Percentiles rank a stretch among this genome's conserved stretches.
Conservation (phyloP, 2,329 filamentous ascomycete genomes). For the Phyllosticta paracitricarpa region DNA sequence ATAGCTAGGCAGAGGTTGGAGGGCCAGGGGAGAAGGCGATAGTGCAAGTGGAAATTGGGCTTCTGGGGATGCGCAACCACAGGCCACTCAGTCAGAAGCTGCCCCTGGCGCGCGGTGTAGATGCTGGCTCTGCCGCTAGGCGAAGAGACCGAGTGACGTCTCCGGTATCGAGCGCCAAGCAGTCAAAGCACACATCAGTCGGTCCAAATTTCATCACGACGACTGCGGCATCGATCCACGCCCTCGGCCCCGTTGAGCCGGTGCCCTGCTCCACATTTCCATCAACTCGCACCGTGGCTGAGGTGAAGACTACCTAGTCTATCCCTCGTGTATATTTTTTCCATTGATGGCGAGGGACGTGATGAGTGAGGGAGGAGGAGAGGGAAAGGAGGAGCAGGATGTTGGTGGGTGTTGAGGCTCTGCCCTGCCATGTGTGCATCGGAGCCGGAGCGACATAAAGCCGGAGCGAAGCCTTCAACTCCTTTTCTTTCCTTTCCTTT, state of each 20-base stretch:
- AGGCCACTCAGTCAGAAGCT: background rate
- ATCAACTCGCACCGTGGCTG: background rate
- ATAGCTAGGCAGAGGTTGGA: slow-evolving; percentile 4
- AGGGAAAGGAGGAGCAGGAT: too few species aligned
- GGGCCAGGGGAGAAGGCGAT: background rate
- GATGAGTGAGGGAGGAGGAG: too few species aligned
- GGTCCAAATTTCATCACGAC: background rate
- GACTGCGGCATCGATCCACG: background rate
- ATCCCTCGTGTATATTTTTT: too few species aligned
- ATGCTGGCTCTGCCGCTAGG: background rate
- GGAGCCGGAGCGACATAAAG: background rate
- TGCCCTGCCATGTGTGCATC: background rate
- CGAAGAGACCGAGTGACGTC: background rate
- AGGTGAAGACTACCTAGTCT: background rate
- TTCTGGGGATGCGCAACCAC: slow-evolving; percentile 7
- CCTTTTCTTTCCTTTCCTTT: background rate
- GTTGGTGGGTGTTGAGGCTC: too few species aligned
- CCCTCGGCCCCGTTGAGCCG: background rate
- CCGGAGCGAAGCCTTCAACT: background rate
- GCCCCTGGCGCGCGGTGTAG: background rate
- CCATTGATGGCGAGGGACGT: too few species aligned
- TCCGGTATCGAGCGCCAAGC: background rate
- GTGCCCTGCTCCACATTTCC: background rate
- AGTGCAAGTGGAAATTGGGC: slow-evolving; percentile 5
- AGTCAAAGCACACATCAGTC: background rate